Base-by-base conservation (phyloP, 345 rosid genomes). In the Populus nigra region DNA sequence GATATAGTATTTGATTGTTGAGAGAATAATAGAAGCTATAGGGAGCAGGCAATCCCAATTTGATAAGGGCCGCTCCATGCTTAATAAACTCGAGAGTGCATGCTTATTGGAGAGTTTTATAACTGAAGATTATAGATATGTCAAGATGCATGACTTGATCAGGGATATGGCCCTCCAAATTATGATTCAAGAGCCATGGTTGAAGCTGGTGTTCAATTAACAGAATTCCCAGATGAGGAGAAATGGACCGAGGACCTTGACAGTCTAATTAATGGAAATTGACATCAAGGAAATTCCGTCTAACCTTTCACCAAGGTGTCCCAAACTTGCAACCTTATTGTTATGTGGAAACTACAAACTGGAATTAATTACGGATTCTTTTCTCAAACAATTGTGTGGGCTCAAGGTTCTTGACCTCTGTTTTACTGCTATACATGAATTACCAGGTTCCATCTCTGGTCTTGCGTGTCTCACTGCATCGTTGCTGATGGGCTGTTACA, bases 351-450 rank as follows among this genome's bases (percentile, higher is more conserved):
- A 70, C 5, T 3, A 0, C 1, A 1, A 16, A 23, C 22, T 73
- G 61, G 7, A 16, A 41, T 47, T 15, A 36, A 75, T 84, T 20
- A 59, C 68, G 16, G 80, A 72, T 15, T 55, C 49, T 29, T 78
- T 78, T 69, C 69, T 81, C 41, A 2, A 53, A 4, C 39, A 22
- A 20, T 10, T 75, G 53, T 22, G 5, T 8, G 65, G 59, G 45
- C 72, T 81, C 39, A 66, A 35, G 74, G 41, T 81, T 71, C 81
- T 84, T 59, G 79, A 84, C 71, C 80, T 84, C 41, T 84, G 81
- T 23, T 16, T 3, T 0, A 23, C 29, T 1, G 0, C 0, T 0
- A 41, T 72, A 20, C 8, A 7, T 4, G 8, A 1, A 49, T 66
- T 80, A 68, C 84, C 82, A 7, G 25, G 53, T 47, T 77, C 79